A percentile compares a stretch with the other conserved stretches of the same genome.
These are phyloP conservation scores for Cenchrus purpureus DNA, from an alignment of 176 grass and related monocot species.

Conservation along the genomic window DNA sequence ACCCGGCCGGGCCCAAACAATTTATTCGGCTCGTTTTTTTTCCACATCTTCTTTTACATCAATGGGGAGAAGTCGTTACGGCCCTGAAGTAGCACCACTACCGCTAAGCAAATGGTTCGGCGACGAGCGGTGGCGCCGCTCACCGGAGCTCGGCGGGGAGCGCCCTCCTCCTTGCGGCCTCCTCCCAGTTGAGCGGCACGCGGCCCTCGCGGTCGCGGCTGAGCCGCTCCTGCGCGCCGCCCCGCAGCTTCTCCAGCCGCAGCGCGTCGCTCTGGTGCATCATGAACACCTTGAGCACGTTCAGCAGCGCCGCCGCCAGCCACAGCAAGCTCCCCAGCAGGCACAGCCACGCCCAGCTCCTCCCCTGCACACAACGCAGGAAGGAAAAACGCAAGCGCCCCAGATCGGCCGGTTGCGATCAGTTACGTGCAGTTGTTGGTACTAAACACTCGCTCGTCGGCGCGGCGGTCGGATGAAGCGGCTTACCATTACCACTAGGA, in stretches of 20 bases:
- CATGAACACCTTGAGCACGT: slow-evolving; percentile 66
- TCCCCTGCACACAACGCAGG: slow-evolving; percentile 20
- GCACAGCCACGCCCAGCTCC: slow-evolving; percentile 62
- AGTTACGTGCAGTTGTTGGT: neutral
- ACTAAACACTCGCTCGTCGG: neutral
- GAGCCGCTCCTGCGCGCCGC: slow-evolving; percentile 85
- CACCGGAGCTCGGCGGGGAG: slow-evolving; percentile 30
- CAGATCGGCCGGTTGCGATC: neutral
- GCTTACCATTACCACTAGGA: slow-evolving; percentile 25
- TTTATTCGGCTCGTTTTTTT: neutral
- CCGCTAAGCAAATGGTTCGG: neutral
- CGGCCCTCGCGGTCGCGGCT: slow-evolving; percentile 58
- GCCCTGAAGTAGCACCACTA: no score
- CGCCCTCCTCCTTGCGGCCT: slow-evolving; percentile 21
- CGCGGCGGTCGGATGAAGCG: neutral
- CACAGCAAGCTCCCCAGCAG: slow-evolving; percentile 67
- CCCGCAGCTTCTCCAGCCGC: slow-evolving; percentile 80
- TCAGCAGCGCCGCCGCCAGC: slow-evolving; percentile 58
- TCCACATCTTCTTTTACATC: neutral
- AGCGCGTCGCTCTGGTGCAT: slow-evolving; percentile 71
- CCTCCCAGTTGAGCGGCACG: slow-evolving; percentile 48
- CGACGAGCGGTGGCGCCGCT: neutral
- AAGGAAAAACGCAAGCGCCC: no score
- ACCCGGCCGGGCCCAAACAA: neutral
- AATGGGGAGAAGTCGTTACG: neutral